Evolutionary conservation across 352 stramenopile species (phyloP), one percentile per base, ranked within the genome.

Genomic region (Globisporangium acanthophoron): DNA sequence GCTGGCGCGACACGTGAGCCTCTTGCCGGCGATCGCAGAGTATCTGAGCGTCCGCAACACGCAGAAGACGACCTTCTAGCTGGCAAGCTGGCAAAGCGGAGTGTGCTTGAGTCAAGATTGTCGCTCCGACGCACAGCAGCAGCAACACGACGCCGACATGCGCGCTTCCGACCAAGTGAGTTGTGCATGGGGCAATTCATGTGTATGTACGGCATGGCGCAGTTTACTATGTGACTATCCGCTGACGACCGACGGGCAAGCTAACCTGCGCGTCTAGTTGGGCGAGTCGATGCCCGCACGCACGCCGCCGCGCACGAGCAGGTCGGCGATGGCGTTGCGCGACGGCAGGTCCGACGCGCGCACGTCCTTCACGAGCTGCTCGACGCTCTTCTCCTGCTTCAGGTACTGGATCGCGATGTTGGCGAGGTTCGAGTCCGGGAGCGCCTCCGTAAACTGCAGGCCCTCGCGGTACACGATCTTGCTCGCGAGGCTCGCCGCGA

Each of bases 391-490:
- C 77, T 98, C 91, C 62, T 97, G 91, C 68, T 98, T 92, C 54
- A 98, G 77, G 73, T 98, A 98, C 58, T 90, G 73, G 37, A 98
- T 66, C n/a, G 92, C 91, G 59, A 98, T 85, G 60, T 85, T 80
- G 40, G 86, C 93, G 37, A 98, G 64, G 64, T 96, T 97, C 60
- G 87, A 81, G 43, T 89, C 76, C 39, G 94, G 91, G 24, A 98
- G 75, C n/a, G 88, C 79, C 60, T 97, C 87, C 12, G 98, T 95
- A 74, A 98, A 99, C 65, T 97, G 92, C 39, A 96, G 64, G 37
- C 97, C 97, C 68, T 99, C 97, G 52, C 96, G 96, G 78, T 99
- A 99, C 27, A 99, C 97, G 60, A 99, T 90, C 74, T 98, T 98
- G 54, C 89, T 97, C 48, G 97, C 97, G 35, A 99, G 71, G 56